These are phyloP conservation scores for Leucogyrophana mollusca DNA, from an alignment of 768 basidiomycete species.

Conservation along the genomic window DNA sequence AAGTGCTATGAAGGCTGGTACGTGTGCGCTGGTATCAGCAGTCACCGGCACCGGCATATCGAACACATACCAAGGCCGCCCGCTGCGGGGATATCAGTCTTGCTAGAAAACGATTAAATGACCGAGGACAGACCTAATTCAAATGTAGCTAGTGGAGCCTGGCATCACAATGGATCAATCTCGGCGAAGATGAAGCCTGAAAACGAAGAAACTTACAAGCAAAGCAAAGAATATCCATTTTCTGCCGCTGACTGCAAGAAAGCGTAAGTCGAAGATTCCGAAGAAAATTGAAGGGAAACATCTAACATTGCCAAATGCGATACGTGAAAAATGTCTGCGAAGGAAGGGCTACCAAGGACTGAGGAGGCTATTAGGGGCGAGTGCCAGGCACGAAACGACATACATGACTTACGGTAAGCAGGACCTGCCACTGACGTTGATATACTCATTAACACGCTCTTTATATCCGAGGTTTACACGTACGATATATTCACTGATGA, in stretches of 20 bases:
- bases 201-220: slow-evolving; percentile 1
- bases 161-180: too few species aligned
- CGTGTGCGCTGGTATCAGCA: background rate
- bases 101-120: too few species aligned
- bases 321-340: slow-evolving; percentile 8
- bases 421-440: slow-evolving; percentile 1
- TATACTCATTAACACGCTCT: background rate
- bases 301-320: slow-evolving; percentile 11
- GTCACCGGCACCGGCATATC: background rate
- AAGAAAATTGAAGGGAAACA: background rate
- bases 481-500: too few species aligned
- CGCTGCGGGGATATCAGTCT: background rate
- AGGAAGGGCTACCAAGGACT: slow-evolving; percentile 8
- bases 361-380: background rate
- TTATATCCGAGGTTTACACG: background rate
- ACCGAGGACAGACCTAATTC: slow-evolving; percentile 4
- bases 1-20: slow-evolving; percentile 4
- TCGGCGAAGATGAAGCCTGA: too few species aligned
- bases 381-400: too few species aligned
- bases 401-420: slow-evolving; percentile 3
- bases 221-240: slow-evolving; percentile 7
- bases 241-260: slow-evolving; percentile 3
- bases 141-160: slow-evolving; percentile 4
- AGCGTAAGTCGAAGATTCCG: background rate
- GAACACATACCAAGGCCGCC: slow-evolving; percentile 6